Evolutionary conservation across 805 yeast species (phyloP), one percentile per base, ranked within the genome.

Genomic region (Brettanomyces custersianus): DNA sequence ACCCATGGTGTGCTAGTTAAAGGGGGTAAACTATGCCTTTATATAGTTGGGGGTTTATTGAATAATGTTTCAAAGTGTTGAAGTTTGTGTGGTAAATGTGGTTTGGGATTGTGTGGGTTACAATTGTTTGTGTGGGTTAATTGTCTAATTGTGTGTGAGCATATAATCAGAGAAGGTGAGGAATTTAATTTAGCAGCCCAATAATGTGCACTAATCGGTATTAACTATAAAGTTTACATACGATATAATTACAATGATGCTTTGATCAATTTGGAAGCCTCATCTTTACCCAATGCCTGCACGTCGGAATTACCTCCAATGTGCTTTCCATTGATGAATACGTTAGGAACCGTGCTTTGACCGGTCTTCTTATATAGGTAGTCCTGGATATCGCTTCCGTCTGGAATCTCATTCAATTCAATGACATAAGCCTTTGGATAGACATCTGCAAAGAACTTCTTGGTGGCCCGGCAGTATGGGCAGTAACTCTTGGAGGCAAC

Each of bases 291-390:
- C 47, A 88, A 70, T 36, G 71, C 67, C 63, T 87, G 94, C 45
- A 90, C 66, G 48, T 85, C 95, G 27, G 88, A 79, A 72, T 87
- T 85, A 43, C 98, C 98, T 41, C 98, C 98, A 52, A 90, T 76
- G 67, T 87, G 96, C 63, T 88, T 72, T 42, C 95, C 96, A 33
- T 70, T 77, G 57, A 90, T 86, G 65, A 81, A 90, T 48, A 90
- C 72, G 58, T 82, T 87, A 43, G 98, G 98, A 43, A 90, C 97
- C 27, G 96, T 86, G 47, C 77, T 72, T 69, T 90, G 97, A 41
- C 94, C 92, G 27, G 94, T 83, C 41, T 86, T 60, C 55, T 80
- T 75, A 36, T 56, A 59, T 41, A 90, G 68, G 46, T 94, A 94
- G 34, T 65, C 79, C 65, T 88, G 96, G 47, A 87, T 74, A 22